Evolutionary conservation across 441 rosid species (phyloP), one percentile per base, ranked within the genome.

Genomic region (Populus hybrid): DNA sequence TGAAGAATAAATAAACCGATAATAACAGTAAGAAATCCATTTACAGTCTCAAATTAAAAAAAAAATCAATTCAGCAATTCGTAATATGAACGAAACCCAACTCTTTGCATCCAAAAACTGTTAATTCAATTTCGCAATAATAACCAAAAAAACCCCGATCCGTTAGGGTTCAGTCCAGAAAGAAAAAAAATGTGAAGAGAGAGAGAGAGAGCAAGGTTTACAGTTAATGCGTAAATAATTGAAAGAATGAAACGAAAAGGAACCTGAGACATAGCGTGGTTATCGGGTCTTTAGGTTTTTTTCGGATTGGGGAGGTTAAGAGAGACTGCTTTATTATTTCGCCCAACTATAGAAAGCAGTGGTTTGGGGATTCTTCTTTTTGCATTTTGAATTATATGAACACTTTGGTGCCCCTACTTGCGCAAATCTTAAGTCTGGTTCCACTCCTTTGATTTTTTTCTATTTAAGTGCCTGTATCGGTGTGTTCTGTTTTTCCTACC

Each of bases 241-340:
- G 42, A 10, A 11, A 2, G 20, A 74, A 53, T 50, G 32, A 20
- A 30, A 30, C 3, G 71, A 76, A 0, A 11, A 42, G 3, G 61
- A 70, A 88, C 94, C 94, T 88, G 94, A 81, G 94, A 88, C 94
- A 90, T 90, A 61, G 75, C 74, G 57, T 71, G 23, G 78, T 3
- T 32, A 67, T 32, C 9, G 42, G 70, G 10, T 24, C 34, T 24
- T 65, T 65, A 28, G 30, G 68, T 1, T 65, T 65, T 53, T 65
- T 30, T 30, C 24, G 30, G 77, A 75, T 66, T 77, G 68, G 59
- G 59, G 74, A 6, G 20, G 14, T 23, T 10, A 59, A n/a, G 42
- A 64, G 40, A 65, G 5, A 30, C 71, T 69, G 57, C 46, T n/a
- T 53, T 30, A 30, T 53, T 30, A 30, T 38, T 10, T 30, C 16